Evolutionary conservation across 2,329 filamentous ascomycete species (phyloP).

Genomic region (Nigrospora sphaerica): DNA sequence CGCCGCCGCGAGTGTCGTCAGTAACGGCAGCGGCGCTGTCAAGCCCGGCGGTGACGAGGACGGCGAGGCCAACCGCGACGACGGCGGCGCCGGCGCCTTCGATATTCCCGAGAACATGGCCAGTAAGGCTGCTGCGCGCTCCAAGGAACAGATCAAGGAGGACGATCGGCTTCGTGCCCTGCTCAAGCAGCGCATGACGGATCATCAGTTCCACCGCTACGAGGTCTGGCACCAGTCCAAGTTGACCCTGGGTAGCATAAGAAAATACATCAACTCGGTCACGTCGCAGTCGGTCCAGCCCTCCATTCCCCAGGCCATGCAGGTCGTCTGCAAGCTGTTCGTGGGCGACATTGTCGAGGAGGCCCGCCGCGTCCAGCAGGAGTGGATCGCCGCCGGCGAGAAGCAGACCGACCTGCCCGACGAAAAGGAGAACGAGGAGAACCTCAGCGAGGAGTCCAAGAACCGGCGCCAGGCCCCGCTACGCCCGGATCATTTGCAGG

Average conservation of each 20-base stretch:
- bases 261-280: conserved; percentile 72
- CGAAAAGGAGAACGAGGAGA: conserved; percentile 25
- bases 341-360: conserved; percentile 69
- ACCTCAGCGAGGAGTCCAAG: conserved; percentile 23
- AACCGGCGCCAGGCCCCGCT: conserved; percentile 48
- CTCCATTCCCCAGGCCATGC: conserved; percentile 69
- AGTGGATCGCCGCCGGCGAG: conserved; percentile 59
- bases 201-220: conserved; percentile 62
- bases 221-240: conserved; percentile 65
- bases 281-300: conserved; percentile 72
- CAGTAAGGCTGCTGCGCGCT: conserved; percentile 36
- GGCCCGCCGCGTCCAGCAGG: conserved; percentile 62
- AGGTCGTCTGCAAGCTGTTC: conserved; percentile 69
- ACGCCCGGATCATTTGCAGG: conserved; percentile 66
- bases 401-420: conserved; percentile 45
- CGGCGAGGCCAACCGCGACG: conserved; percentile 49
- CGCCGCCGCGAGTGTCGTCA: conserved; percentile 35
- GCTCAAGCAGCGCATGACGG: conserved; percentile 57
- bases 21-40: conserved; percentile 30
- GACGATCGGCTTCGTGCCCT: conserved; percentile 51
- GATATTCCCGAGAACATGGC: conserved; percentile 44
- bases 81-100: conserved; percentile 43
- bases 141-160: conserved; percentile 61
- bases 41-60: conserved; percentile 43
- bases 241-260: conserved; percentile 60